A percentile compares a stretch with the other conserved stretches of the same genome.
Evolutionary conservation across 192 early-diverging fungal species (phyloP).

Genomic region (Borealophlyctis nickersoniae): DNA sequence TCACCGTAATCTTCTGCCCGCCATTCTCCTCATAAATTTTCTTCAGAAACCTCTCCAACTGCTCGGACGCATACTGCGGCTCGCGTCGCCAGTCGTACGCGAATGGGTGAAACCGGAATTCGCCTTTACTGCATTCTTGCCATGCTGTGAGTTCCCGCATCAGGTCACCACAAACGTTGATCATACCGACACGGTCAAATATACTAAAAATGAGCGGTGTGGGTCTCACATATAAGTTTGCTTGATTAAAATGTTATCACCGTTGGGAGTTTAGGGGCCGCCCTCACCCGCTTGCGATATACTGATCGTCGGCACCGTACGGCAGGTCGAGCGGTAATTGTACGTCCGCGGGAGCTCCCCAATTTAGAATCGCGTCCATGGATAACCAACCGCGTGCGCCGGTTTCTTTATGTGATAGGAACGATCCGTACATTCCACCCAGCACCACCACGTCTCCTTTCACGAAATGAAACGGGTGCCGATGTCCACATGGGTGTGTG

Average conservation of each 20-base stretch:
- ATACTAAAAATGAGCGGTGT: constrained; percentile 12
- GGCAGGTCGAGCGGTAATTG: constrained; percentile 5
- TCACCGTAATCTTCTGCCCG: constrained; percentile 19
- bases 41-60: constrained; percentile 17
- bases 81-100: constrained; percentile 34
- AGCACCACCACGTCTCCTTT: constrained; percentile 31
- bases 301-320: constrained; percentile 24
- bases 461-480: constrained; percentile 24
- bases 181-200: constrained; percentile 27
- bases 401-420: constrained; percentile 21
- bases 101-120: constrained; percentile 27
- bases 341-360: constrained; percentile 6
- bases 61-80: constrained; percentile 13
- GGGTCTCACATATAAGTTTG: not conserved
- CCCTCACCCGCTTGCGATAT: constrained; percentile 21
- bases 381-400: constrained; percentile 19
- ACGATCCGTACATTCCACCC: constrained; percentile 30
- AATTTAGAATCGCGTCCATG: constrained; percentile 24
- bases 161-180: constrained; percentile 34
- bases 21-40: constrained; percentile 23
- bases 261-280: not conserved
- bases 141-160: constrained; percentile 12
- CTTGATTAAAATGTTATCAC: too few relatives aligned
- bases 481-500: constrained; percentile 21
- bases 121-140: constrained; percentile 19